Percentiles rank a stretch among this genome's conserved stretches.
Evolutionary conservation across 2,329 filamentous ascomycete species (phyloP).

Genomic region (Cladophialophora bantiana): DNA sequence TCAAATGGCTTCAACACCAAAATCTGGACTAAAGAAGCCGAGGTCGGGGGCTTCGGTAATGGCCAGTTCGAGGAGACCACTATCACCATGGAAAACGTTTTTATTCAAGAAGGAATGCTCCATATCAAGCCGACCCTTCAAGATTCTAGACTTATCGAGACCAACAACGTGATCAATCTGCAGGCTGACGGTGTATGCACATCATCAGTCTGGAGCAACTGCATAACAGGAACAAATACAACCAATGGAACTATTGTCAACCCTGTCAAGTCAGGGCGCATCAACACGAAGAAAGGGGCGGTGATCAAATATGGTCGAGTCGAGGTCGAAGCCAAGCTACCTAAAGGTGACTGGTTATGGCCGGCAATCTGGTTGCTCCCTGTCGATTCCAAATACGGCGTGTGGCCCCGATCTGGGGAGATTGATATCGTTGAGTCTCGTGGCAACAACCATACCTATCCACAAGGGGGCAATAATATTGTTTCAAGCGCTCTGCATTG

Average conservation of each 20-base stretch:
- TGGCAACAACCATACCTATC: slow-evolving; percentile 80
- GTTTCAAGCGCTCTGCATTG: slow-evolving; percentile 81
- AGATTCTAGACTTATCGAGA: slow-evolving; percentile 69
- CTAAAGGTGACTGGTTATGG: slow-evolving; percentile 85
- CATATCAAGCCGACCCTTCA: slow-evolving; percentile 81
- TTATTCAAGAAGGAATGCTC: slow-evolving; percentile 71
- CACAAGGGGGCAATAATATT: slow-evolving; percentile 81
- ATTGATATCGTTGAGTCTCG: slow-evolving; percentile 84
- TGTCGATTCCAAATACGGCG: slow-evolving; percentile 72
- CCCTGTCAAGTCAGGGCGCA: slow-evolving; percentile 77
- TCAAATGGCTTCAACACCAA: slow-evolving; percentile 61
- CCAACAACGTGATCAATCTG: slow-evolving; percentile 73
- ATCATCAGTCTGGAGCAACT: slow-evolving; percentile 65
- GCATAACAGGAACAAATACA: slow-evolving; percentile 76
- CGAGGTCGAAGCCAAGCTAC: slow-evolving; percentile 78
- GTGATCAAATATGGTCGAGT: slow-evolving; percentile 81
- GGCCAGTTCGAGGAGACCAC: slow-evolving; percentile 84
- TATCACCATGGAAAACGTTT: slow-evolving; percentile 74
- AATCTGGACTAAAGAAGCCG: slow-evolving; percentile 75
- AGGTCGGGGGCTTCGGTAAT: slow-evolving; percentile 63
- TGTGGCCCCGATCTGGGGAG: slow-evolving; percentile 81
- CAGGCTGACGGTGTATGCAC: slow-evolving; percentile 72
- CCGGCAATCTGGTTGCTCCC: slow-evolving; percentile 91
- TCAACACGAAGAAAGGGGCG: slow-evolving; percentile 75
- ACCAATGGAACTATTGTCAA: slow-evolving; percentile 80